Evolutionary conservation across 225 moss, liverwort and hornwort genomes (phyloP), one percentile per base, ranked within the genome.

Genomic region (Bryum argenteum): DNA sequence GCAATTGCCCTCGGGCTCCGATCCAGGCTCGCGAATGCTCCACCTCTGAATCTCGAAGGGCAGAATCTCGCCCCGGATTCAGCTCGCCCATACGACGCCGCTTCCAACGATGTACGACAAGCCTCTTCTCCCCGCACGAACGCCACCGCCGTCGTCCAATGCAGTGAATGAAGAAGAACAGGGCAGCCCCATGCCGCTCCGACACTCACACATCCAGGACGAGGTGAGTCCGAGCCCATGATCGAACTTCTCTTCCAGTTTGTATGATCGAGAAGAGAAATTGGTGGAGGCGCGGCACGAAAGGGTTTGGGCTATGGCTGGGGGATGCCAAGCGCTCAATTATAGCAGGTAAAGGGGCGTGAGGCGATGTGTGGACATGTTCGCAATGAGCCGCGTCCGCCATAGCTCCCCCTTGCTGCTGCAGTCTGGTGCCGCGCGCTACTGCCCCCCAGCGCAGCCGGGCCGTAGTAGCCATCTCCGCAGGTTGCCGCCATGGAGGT

Each of bases 301-400:
- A 81, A 67, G 26, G 81, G 69, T 81, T 68, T 65, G 66, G 66
- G 78, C 19, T 33, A 72, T 70, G 75, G 78, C 19, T 33, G 67
- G 70, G 75, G 71, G 76, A 45, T 54, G 69, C 70, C 75, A 67
- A 72, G 63, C 54, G 72, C 54, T 72, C 53, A 26, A 13, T 6
- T 2, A 12, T 1, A 21, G 70, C 58, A 63, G 33, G 78, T 41
- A 61, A 71, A 75, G 71, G 54, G 74, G 74, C 61, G 73, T 67
- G 74, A 74, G 77, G 79, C 64, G 65, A 83, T 83, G 83, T 79
- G 69, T 64, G 72, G 59, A 63, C 72, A 76, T 83, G 73, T 65
- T 73, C 72, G 73, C 76, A 55, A 83, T 83, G 83, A 79, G 72
- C 33, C 33, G 33, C 65, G 76, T 70, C 73, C 73, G 59, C 75